Conservation (phyloP, 805 yeast genomes). For the Nakazawaea pomicola region DNA sequence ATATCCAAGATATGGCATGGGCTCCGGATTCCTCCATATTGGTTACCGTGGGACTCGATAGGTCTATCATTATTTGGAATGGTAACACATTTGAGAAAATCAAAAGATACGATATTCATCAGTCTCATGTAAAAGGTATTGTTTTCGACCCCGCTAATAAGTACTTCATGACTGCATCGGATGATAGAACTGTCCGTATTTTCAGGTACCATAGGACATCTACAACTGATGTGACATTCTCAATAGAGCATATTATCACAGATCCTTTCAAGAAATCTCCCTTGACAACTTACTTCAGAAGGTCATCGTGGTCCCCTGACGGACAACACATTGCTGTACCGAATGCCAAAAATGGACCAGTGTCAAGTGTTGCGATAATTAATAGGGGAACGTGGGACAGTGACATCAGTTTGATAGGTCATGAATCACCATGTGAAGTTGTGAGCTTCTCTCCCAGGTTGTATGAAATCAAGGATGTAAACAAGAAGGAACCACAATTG, state of each 20-base stretch:
- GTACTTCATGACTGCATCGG: constrained; percentile 95
- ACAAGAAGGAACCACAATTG: constrained; percentile 20
- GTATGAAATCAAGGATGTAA: constrained; percentile 33
- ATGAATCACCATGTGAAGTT: constrained; percentile 82
- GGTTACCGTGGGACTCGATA: constrained; percentile 91
- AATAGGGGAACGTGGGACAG: constrained; percentile 79
- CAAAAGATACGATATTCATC: constrained; percentile 87
- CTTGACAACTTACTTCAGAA: constrained; percentile 80
- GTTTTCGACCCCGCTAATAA: constrained; percentile 98
- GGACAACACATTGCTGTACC: constrained; percentile 86
- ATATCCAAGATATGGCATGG: constrained; percentile 97
- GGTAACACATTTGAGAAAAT: constrained; percentile 88
- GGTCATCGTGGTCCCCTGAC: constrained; percentile 89
- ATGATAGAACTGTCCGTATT: constrained; percentile 86
- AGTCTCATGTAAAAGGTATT: constrained; percentile 92
- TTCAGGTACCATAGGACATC: constrained; percentile 78
- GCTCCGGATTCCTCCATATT: constrained; percentile 88
- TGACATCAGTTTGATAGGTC: constrained; percentile 72
- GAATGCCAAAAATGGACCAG: constrained; percentile 81
- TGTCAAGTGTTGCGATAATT: constrained; percentile 65
- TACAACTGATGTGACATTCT: constrained; percentile 68
- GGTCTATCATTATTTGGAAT: constrained; percentile 91
- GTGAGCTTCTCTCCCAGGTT: constrained; percentile 69
- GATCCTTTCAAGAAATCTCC: constrained; percentile 90
- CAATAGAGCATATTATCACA: constrained; percentile 75